These are phyloP conservation scores for Tephrocybe sp. DNA, from an alignment of 768 basidiomycete species.

Conservation along the genomic window DNA sequence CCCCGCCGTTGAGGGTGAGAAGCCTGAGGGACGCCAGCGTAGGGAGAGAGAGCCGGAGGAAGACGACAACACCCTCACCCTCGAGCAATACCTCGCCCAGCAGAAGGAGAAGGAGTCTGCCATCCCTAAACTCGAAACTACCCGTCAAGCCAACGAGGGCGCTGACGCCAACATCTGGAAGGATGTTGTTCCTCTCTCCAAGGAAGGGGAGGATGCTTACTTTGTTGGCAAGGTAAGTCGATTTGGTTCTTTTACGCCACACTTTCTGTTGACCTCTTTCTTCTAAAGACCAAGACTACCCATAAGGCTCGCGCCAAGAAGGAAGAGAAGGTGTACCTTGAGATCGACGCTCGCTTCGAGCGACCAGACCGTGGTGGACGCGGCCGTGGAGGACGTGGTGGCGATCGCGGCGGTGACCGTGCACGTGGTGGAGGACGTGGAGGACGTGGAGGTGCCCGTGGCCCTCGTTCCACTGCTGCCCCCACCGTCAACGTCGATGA, in stretches of 20 bases:
- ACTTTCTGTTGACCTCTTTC: background rate
- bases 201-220: conserved; percentile 78
- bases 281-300: conserved; percentile 55
- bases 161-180: conserved; percentile 69
- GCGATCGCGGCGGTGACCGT: conserved; percentile 44
- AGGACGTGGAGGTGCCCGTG: conserved; percentile 45
- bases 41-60: conserved; percentile 73
- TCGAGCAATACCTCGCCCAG: conserved; percentile 91
- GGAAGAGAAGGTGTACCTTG: conserved; percentile 89
- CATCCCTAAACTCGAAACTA: conserved; percentile 77
- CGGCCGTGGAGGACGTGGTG: conserved; percentile 50
- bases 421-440: conserved; percentile 26
- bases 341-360: conserved; percentile 89
- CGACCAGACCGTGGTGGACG: conserved; percentile 72
- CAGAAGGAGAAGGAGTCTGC: conserved; percentile 61
- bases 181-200: conserved; percentile 65
- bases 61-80: conserved; percentile 91
- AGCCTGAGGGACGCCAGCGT: conserved; percentile 38
- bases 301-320: conserved; percentile 76
- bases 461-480: conserved; percentile 38
- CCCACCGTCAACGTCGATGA: conserved; percentile 73
- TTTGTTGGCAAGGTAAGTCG: conserved; percentile 86
- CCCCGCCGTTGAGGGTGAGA: conserved; percentile 40
- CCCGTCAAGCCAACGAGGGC: conserved; percentile 82
- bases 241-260: background rate